These are phyloP conservation scores for Boletellus ananas DNA, from an alignment of 768 basidiomycete species.

Conservation along the genomic window DNA sequence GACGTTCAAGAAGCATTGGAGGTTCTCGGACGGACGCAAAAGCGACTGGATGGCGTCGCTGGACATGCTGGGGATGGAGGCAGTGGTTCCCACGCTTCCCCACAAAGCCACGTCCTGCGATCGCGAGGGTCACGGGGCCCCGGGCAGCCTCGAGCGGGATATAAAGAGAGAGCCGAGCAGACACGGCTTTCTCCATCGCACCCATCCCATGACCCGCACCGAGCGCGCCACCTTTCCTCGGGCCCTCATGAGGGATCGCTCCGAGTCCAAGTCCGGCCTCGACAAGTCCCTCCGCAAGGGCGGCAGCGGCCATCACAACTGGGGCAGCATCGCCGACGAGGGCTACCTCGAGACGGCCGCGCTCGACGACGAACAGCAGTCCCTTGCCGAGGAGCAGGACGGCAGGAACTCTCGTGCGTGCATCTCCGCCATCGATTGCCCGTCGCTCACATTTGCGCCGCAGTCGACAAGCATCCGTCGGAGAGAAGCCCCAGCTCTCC, in stretches of 20 bases:
- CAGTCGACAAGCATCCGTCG: conserved; percentile 29
- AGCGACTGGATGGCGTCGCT: conserved; percentile 19
- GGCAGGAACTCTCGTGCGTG: conserved; percentile 21
- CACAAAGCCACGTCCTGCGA: conserved; percentile 8
- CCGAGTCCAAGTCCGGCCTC: conserved; percentile 72
- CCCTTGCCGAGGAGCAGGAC: conserved; percentile 34
- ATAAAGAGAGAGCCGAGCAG: conserved; percentile 14
- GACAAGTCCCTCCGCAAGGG: conserved; percentile 71
- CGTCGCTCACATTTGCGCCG: conserved; percentile 4
- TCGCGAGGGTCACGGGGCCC: background rate
- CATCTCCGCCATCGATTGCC: background rate
- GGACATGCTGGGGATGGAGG: conserved; percentile 7
- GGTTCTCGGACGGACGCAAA: conserved; percentile 43
- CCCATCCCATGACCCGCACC: conserved; percentile 70
- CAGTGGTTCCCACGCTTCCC: conserved; percentile 29
- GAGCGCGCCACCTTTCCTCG: conserved; percentile 67
- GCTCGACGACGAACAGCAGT: conserved; percentile 52
- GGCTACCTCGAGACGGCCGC: conserved; percentile 56
- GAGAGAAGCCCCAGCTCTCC: conserved; percentile 41
- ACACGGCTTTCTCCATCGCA: background rate
- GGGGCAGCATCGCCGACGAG: conserved; percentile 73
- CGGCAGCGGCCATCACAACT: conserved; percentile 81
- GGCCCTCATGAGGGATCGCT: conserved; percentile 73
- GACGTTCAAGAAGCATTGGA: conserved; percentile 43
- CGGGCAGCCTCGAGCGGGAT: conserved; percentile 4